These are phyloP conservation scores for Phytophthora pseudosyringae DNA, from an alignment of 352 stramenopile species.

Conservation along the genomic window DNA sequence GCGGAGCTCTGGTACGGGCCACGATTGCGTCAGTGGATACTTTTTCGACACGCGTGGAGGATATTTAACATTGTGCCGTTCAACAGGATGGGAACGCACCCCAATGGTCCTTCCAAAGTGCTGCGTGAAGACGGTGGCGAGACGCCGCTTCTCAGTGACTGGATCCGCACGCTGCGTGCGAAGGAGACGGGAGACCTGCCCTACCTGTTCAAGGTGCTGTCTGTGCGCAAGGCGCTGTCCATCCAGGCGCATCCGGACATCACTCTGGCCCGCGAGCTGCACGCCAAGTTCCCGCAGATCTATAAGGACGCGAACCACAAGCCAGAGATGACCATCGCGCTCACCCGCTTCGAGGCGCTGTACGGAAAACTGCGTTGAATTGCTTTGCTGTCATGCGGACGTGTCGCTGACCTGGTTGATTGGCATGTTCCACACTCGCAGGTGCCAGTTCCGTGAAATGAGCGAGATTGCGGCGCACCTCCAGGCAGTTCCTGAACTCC, in stretches of 20 bases:
- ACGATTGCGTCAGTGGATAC: background rate
- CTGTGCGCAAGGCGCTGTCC: conserved; percentile 96
- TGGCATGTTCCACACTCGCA: conserved; percentile 15
- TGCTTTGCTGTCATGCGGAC: background rate
- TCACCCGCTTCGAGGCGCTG: conserved; percentile 97
- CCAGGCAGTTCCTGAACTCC: conserved; percentile 90
- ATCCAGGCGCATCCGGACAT: conserved; percentile 96
- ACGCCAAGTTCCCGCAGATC: conserved; percentile 87
- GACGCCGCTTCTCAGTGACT: conserved; percentile 71
- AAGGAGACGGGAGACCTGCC: conserved; percentile 84
- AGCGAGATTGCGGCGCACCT: conserved; percentile 93
- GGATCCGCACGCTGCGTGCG: conserved; percentile 46
- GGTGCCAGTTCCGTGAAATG: conserved; percentile 93
- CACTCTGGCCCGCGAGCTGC: conserved; percentile 77
- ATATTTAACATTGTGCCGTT: conserved; percentile 10
- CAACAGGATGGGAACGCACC: conserved; percentile 94
- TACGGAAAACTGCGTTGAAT: conserved; percentile 39
- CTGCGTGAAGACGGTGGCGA: conserved; percentile 48
- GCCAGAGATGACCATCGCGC: conserved; percentile 98
- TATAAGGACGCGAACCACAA: conserved; percentile 99
- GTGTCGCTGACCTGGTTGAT: conserved; percentile 4
- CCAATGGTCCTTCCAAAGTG: conserved; percentile 90
- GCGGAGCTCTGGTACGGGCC: conserved; percentile 87
- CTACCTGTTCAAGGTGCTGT: conserved; percentile 99
- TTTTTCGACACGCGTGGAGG: conserved; percentile 11